These are phyloP conservation scores for Biancaea sappan DNA, from an alignment of 306 rosid genomes.

Conservation along the genomic window DNA sequence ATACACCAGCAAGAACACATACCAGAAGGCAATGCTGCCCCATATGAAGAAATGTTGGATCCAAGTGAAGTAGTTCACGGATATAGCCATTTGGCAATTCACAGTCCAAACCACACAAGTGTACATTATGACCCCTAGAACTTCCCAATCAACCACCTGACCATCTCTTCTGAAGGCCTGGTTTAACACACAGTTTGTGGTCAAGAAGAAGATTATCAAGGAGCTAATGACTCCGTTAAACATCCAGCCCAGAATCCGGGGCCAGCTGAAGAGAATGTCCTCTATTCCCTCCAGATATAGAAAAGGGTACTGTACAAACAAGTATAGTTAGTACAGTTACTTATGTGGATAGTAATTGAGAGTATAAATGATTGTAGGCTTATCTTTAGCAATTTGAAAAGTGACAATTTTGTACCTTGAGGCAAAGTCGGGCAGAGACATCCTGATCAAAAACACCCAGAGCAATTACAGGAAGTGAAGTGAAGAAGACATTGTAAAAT, in stretches of 20 bases:
- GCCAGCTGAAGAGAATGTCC: constrained; percentile 84
- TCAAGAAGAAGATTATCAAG: constrained; percentile 70
- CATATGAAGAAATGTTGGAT: constrained; percentile 88
- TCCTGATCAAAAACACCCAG: constrained; percentile 94
- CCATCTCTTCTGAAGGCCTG: constrained; percentile 81
- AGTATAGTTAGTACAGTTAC: constrained; percentile 1
- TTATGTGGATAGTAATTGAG: too few species aligned
- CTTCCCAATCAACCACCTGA: constrained; percentile 59
- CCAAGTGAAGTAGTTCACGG: constrained; percentile 93
- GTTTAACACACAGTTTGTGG: constrained; percentile 48
- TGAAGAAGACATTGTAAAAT: constrained; percentile 90
- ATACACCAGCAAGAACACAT: constrained; percentile 63
- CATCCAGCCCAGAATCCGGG: constrained; percentile 82
- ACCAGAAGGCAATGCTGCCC: constrained; percentile 86
- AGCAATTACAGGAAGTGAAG: constrained; percentile 87
- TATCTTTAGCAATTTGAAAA: constrained; percentile 9
- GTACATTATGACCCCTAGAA: constrained; percentile 78
- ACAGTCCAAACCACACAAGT: constrained; percentile 83
- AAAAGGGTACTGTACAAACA: constrained; percentile 59
- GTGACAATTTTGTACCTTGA: constrained; percentile 55
- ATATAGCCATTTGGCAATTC: constrained; percentile 88
- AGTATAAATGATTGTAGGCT: background rate
- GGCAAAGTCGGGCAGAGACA: constrained; percentile 79
- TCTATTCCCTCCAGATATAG: constrained; percentile 79
- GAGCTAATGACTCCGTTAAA: constrained; percentile 72